A percentile compares a stretch with the other conserved stretches of the same genome.
These are phyloP conservation scores for Colletotrichum scovillei DNA, from an alignment of 2,329 filamentous ascomycete species.

Conservation along the genomic window DNA sequence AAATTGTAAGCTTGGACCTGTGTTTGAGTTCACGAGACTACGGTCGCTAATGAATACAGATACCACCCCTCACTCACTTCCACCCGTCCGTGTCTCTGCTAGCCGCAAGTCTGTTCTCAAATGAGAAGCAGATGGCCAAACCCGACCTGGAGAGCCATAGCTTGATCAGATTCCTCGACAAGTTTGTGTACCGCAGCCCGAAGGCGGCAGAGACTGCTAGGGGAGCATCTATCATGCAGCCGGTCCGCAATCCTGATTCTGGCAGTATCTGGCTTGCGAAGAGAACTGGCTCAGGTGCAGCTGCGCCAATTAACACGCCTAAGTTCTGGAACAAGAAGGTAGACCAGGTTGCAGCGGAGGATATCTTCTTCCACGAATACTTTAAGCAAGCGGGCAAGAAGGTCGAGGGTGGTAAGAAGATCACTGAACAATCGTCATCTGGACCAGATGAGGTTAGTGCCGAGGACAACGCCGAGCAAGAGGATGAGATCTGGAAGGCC, in stretches of 20 bases:
- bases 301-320: constrained; percentile 78
- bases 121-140: constrained; percentile 81
- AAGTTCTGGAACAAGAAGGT: constrained; percentile 91
- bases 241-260: constrained; percentile 71
- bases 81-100: constrained; percentile 93
- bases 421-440: constrained; percentile 56
- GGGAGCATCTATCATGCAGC: constrained; percentile 96
- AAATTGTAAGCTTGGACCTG: constrained; percentile 69
- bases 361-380: constrained; percentile 99
- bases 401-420: constrained; percentile 65
- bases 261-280: constrained; percentile 68
- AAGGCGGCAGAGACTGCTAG: constrained; percentile 76
- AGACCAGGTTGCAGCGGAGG: constrained; percentile 89
- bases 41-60: constrained; percentile 39
- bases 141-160: constrained; percentile 92
- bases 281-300: constrained; percentile 53
- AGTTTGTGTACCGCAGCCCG: constrained; percentile 97
- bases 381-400: constrained; percentile 81
- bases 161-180: constrained; percentile 94
- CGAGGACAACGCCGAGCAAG: constrained; percentile 67
- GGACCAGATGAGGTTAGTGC: constrained; percentile 55
- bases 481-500: constrained; percentile 92
- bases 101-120: constrained; percentile 76
- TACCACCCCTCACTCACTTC: constrained; percentile 83
- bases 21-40: background rate